A percentile compares a stretch with the other conserved stretches of the same genome.
Evolutionary conservation across 129 eudicot genomes (phyloP).

Genomic region (Helianthus tuberosus): DNA sequence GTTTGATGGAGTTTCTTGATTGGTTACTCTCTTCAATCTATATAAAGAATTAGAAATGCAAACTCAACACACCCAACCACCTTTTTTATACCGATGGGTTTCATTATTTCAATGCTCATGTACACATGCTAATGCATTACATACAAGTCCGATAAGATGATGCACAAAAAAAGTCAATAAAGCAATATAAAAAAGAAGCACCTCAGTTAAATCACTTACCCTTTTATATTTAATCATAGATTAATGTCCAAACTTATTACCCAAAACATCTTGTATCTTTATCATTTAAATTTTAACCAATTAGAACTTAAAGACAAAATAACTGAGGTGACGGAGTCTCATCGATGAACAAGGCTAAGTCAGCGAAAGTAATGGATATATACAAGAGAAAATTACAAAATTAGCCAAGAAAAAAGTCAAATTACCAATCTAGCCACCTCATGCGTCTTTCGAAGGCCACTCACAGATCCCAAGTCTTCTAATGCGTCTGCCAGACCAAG

Average conservation of each 20-base stretch:
- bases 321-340: neutral
- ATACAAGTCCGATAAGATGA: neutral
- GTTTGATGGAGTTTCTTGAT: slow-evolving; percentile 24
- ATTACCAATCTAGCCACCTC: too few species aligned
- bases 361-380: too few species aligned
- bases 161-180: slow-evolving; percentile 11
- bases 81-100: neutral
- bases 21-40: slow-evolving; percentile 27
- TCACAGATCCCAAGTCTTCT: too few species aligned
- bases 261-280: neutral
- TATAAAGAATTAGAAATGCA: slow-evolving; percentile 11
- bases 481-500: too few species aligned
- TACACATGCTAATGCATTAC: neutral
- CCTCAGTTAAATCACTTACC: slow-evolving; percentile 9
- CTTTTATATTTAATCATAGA: neutral
- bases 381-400: too few species aligned
- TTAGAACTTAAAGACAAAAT: neutral
- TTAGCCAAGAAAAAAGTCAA: too few species aligned
- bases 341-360: neutral
- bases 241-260: neutral
- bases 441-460: too few species aligned
- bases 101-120: neutral
- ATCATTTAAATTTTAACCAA: neutral
- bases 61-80: slow-evolving; percentile 1
- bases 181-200: neutral